Evolutionary conservation across 257 asterid genomes (phyloP).

Genomic region (Dorcoceras hygrometricum): DNA sequence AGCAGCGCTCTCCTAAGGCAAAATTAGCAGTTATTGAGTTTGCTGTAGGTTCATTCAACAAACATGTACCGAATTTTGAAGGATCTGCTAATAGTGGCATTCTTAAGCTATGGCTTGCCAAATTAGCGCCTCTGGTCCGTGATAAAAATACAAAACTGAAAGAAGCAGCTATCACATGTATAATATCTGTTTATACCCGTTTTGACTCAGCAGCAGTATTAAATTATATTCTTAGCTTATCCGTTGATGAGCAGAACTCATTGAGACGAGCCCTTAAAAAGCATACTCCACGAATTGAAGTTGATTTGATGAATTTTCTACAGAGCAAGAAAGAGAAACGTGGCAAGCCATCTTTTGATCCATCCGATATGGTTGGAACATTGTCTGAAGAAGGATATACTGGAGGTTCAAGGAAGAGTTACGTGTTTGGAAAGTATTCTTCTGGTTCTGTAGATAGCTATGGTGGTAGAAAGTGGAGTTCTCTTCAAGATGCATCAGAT

Average conservation of each 20-base stretch:
- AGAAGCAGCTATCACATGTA: slow-evolving; percentile 90
- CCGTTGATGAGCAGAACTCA: slow-evolving; percentile 94
- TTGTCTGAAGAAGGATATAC: slow-evolving; percentile 87
- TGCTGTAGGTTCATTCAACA: slow-evolving; percentile 86
- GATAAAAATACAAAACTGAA: slow-evolving; percentile 92
- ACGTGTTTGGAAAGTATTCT: slow-evolving; percentile 82
- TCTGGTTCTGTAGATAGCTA: slow-evolving; percentile 89
- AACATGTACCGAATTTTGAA: slow-evolving; percentile 71
- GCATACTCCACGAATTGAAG: slow-evolving; percentile 98
- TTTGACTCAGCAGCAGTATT: slow-evolving; percentile 76
- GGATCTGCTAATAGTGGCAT: slow-evolving; percentile 85
- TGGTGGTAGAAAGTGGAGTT: slow-evolving; percentile 54
- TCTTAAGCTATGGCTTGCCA: slow-evolving; percentile 94
- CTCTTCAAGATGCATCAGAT: slow-evolving; percentile 22
- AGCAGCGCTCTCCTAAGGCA: slow-evolving; percentile 99
- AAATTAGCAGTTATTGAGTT: slow-evolving; percentile 96
- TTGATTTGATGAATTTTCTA: slow-evolving; percentile 88
- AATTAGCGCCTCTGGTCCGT: slow-evolving; percentile 75
- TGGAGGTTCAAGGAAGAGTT: slow-evolving; percentile 65
- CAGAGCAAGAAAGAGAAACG: slow-evolving; percentile 97
- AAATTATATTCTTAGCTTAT: slow-evolving; percentile 83
- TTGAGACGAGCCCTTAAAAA: slow-evolving; percentile 95
- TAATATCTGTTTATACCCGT: slow-evolving; percentile 84
- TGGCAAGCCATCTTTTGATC: slow-evolving; percentile 80
- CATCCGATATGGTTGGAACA: slow-evolving; percentile 79